A percentile compares a stretch with the other conserved stretches of the same genome.
Conservation (phyloP, 345 rosid species). For the Mangifera indica region DNA sequence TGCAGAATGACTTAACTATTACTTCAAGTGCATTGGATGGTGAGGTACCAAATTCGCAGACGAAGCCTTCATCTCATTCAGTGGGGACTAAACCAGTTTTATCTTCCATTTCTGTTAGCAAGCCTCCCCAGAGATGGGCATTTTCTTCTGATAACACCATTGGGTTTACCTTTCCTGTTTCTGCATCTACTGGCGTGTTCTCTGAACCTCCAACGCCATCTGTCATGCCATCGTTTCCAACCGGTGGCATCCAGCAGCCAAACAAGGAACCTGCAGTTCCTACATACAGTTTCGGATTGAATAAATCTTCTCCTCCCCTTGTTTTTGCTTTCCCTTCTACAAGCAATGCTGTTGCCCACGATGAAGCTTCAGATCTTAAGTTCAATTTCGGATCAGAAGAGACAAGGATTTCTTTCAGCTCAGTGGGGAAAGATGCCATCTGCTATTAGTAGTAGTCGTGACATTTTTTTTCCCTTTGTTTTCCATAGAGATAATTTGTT, state of each 20-base stretch:
- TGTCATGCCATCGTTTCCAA: conserved; percentile 46
- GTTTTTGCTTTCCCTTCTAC: conserved; percentile 69
- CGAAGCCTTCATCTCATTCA: conserved; percentile 47
- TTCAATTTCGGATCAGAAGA: conserved; percentile 67
- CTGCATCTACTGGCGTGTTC: conserved; percentile 45
- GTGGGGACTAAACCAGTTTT: conserved; percentile 53
- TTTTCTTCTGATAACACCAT: conserved; percentile 47
- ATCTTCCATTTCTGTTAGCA: conserved; percentile 54
- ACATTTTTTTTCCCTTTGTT: background rate
- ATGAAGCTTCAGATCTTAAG: conserved; percentile 47
- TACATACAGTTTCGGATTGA: conserved; percentile 56
- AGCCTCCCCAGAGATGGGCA: conserved; percentile 50
- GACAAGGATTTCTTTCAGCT: conserved; percentile 58
- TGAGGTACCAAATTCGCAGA: conserved; percentile 29
- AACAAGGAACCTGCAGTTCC: conserved; percentile 46
- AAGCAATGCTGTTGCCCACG: conserved; percentile 37
- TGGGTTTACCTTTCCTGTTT: conserved; percentile 71
- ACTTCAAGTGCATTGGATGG: conserved; percentile 29
- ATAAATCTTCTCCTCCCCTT: conserved; percentile 37
- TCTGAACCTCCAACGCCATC: conserved; percentile 92
- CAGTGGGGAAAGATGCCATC: conserved; percentile 51
- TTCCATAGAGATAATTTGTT: background rate
- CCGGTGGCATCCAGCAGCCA: conserved; percentile 27
- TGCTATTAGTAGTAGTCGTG: conserved; percentile 37
- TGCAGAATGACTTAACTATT: conserved; percentile 42